A percentile compares a stretch with the other conserved stretches of the same genome.
phyloP scores from a whole-genome alignment of 768 basidiomycete species.

The Chalciporus chontae region DNA sequence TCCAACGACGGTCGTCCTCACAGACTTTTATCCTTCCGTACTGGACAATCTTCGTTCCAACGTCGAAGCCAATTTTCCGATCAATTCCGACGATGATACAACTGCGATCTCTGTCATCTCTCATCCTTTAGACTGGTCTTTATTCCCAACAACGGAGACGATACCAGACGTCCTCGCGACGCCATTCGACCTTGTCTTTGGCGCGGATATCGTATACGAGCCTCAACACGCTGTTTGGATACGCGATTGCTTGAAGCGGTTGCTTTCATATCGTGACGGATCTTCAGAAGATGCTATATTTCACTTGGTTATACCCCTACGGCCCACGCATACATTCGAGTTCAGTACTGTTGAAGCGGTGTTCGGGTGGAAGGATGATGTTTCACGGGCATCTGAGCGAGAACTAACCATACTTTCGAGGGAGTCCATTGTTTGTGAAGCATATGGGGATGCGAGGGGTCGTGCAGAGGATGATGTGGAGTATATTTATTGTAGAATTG shows the following conservation, averaged over 20 bases:
- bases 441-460: slow-evolving; percentile 26
- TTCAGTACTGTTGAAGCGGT: slow-evolving; percentile 53
- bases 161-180: slow-evolving; percentile 24
- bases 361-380: slow-evolving; percentile 34
- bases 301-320: slow-evolving; percentile 76
- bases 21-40: slow-evolving; percentile 49
- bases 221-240: slow-evolving; percentile 46
- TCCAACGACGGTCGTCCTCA: slow-evolving; percentile 34
- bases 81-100: neutral
- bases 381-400: slow-evolving; percentile 4
- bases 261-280: slow-evolving; percentile 31
- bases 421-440: slow-evolving; percentile 55
- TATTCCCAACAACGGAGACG: slow-evolving; percentile 12
- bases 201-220: slow-evolving; percentile 57
- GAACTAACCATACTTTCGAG: slow-evolving; percentile 51
- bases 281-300: slow-evolving; percentile 35
- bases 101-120: slow-evolving; percentile 19
- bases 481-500: slow-evolving; percentile 71
- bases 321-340: slow-evolving; percentile 60
- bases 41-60: slow-evolving; percentile 47
- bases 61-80: slow-evolving; percentile 35
- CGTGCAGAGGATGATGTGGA: slow-evolving; percentile 49
- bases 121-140: slow-evolving; percentile 40
- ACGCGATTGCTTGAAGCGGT: slow-evolving; percentile 35
- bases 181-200: slow-evolving; percentile 48